Percentiles rank a stretch among this genome's conserved stretches.
These are phyloP conservation scores for Podospora pseudocomata DNA, from an alignment of 495 filamentous ascomycete species.

Conservation along the genomic window DNA sequence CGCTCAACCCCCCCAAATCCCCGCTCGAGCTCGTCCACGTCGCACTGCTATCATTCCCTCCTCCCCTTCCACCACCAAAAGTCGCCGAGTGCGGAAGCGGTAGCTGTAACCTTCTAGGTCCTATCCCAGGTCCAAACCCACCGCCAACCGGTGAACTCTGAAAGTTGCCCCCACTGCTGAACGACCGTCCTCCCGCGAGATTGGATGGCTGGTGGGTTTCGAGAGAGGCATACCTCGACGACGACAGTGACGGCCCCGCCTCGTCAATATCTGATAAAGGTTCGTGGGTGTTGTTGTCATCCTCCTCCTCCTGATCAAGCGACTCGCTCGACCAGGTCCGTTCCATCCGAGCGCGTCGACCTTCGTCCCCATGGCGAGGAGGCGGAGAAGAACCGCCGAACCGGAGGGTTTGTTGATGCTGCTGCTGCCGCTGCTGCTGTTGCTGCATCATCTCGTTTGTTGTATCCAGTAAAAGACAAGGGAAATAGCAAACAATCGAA, in stretches of 20 bases:
- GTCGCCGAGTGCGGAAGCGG: constrained; percentile 20
- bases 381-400: not conserved
- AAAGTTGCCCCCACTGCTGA: not conserved
- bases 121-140: not conserved
- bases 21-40: constrained; percentile 47
- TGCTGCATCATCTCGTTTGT: too few relatives aligned
- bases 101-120: constrained; percentile 1
- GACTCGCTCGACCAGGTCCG: not conserved
- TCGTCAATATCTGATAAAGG: not conserved
- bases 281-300: not conserved
- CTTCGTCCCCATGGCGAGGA: too few relatives aligned
- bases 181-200: not conserved
- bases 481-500: too few relatives aligned
- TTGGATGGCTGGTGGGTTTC: not conserved
- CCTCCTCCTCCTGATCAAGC: not conserved
- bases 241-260: not conserved
- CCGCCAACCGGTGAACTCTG: not conserved
- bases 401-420: not conserved
- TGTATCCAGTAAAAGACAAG: too few relatives aligned
- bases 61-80: constrained; percentile 8
- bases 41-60: constrained; percentile 32
- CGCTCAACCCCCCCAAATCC: constrained; percentile 30
- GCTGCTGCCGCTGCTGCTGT: too few relatives aligned
- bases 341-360: not conserved
- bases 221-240: not conserved